phyloP scores from a whole-genome alignment of 2,329 filamentous ascomycete species.

The Stromatinia cepivora region DNA sequence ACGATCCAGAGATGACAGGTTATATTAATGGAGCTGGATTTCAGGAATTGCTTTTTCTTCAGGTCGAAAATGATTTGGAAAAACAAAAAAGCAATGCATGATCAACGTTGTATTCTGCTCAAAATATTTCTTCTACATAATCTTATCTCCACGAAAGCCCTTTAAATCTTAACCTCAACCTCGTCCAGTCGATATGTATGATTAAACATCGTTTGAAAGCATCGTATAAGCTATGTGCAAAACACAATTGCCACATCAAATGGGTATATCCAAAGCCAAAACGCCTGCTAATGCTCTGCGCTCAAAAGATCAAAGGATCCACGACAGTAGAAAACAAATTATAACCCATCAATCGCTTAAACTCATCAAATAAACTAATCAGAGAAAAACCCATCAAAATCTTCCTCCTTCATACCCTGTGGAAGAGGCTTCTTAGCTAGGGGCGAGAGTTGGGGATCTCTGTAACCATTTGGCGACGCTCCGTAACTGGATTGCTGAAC shows the following conservation, averaged over 20 bases:
- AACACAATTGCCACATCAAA: neutral
- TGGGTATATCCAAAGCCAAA: neutral
- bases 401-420: neutral
- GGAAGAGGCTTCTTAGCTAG: neutral
- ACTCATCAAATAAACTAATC: neutral
- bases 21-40: neutral
- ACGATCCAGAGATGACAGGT: neutral
- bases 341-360: neutral
- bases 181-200: neutral
- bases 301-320: neutral
- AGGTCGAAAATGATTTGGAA: neutral
- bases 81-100: neutral
- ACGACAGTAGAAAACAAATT: neutral
- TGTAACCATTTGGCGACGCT: neutral
- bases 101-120: neutral
- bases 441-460: neutral
- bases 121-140: neutral
- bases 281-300: neutral
- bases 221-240: neutral
- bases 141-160: too few relatives aligned
- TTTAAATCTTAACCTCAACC: neutral
- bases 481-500: neutral
- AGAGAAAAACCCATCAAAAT: conserved; percentile 11
- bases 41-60: neutral
- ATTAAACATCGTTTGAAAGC: neutral